Percentiles rank a stretch among this genome's conserved stretches.
These are phyloP conservation scores for Heliamphora pulchella DNA, from an alignment of 179 eudicot species.

Conservation along the genomic window DNA sequence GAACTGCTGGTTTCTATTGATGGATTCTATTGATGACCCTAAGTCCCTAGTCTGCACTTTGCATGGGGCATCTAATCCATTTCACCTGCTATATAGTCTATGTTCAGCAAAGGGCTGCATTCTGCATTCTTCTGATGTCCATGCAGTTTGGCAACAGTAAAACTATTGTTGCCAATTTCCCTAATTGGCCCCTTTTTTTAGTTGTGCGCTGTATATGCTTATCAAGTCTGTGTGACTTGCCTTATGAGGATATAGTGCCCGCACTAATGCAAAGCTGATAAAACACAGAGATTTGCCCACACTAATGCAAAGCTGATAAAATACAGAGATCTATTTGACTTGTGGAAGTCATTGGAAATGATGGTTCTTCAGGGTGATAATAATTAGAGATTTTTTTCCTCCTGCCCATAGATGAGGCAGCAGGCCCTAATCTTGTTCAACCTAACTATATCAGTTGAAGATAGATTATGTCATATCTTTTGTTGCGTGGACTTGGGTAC, in stretches of 20 bases:
- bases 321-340: background rate
- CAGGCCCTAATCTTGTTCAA: background rate
- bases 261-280: background rate
- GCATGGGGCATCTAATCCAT: background rate
- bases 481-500: too few relatives aligned
- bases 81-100: background rate
- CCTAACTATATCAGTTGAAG: background rate
- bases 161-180: background rate
- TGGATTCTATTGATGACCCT: background rate
- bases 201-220: background rate
- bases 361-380: too few relatives aligned
- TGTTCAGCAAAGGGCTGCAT: background rate
- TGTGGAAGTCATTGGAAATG: background rate
- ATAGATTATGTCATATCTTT: background rate
- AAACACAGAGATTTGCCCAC: background rate
- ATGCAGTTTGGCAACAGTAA: background rate
- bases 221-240: background rate
- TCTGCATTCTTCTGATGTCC: background rate
- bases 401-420: background rate
- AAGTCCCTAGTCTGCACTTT: background rate
- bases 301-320: background rate
- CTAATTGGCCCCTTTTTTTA: background rate
- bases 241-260: background rate
- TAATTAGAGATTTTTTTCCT: background rate
- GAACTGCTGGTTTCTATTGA: background rate